Evolutionary conservation across 495 filamentous ascomycete species (phyloP).

Genomic region (Hypoxylon lienhwacheense): DNA sequence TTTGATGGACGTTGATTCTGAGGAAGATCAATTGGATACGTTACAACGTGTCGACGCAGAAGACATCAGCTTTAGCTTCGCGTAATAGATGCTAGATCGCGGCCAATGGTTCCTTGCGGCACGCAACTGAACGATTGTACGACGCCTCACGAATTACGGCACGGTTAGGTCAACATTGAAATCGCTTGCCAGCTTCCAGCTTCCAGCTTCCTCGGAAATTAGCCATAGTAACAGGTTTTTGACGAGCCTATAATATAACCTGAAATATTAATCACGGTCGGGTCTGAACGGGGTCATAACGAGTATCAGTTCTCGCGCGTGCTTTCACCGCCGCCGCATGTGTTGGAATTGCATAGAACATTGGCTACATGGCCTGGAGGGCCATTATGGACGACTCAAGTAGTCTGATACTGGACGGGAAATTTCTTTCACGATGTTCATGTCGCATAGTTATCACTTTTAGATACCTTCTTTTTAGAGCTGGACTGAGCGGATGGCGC

Average conservation of each 20-base stretch:
- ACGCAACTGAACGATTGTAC: constrained; percentile 24
- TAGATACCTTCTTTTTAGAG: constrained; percentile 47
- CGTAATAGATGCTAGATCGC: constrained; percentile 5
- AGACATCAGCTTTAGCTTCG: constrained; percentile 1
- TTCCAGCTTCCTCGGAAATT: background rate
- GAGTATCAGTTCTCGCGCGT: constrained; percentile 7
- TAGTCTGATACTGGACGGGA: constrained; percentile 6
- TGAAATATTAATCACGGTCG: background rate
- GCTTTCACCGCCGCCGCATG: constrained; percentile 13
- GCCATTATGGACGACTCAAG: constrained; percentile 14
- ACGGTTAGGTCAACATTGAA: constrained; percentile 2
- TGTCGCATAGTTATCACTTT: constrained; percentile 31
- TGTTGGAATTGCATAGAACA: constrained; percentile 33
- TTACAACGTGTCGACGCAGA: constrained; percentile 13
- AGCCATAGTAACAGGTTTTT: constrained; percentile 4
- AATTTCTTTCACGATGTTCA: constrained; percentile 9
- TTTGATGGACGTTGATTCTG: constrained; percentile 52
- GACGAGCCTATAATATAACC: constrained; percentile 9
- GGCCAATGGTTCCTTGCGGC: background rate
- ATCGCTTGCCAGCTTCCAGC: background rate
- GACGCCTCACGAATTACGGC: constrained; percentile 23
- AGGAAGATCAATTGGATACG: constrained; percentile 36
- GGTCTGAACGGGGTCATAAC: constrained; percentile 1
- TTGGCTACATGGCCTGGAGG: constrained; percentile 34
- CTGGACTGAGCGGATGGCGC: constrained; percentile 21